Evolutionary conservation across 2,329 filamentous ascomycete genomes (phyloP), one percentile per base, ranked within the genome.

Genomic region (Tricladium varicosporioides): DNA sequence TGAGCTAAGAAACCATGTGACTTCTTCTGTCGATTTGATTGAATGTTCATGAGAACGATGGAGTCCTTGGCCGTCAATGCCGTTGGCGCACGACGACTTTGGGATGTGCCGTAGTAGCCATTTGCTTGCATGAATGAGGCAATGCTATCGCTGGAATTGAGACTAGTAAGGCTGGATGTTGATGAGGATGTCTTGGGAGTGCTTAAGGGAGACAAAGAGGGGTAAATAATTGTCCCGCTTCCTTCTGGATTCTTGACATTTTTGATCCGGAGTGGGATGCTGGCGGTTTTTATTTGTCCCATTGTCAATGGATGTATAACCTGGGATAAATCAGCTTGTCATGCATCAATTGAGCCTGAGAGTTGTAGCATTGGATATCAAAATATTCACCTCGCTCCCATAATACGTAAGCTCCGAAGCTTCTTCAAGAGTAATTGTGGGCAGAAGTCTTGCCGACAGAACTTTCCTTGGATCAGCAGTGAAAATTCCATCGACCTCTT

Each of bases 401-500:
- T 81, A 81, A 63, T 80, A 81, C 18, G 85, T 87, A 72, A 88
- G 72, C 65, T 88, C 85, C 13, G 83, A 83, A 1, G 85, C 85
- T 69, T 88, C 85, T 44, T 81, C 79, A 1, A 85, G 83, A 2
- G 83, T 85, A 58, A 88, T 84, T 5, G 80, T 77, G 22, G 80
- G 70, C 5, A 88, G 74, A 8, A 88, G 74, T 27, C 78, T 76
- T 5, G 85, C 85, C 0, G 84, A 87, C 2, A 84, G 83, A 36
- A 88, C 84, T 70, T 86, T 87, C 62, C 84, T 78, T 10, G 85
- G 85, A 66, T 88, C 86, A 5, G 86, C 86, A 1, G 86, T 89
- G 70, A 89, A 89, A 66, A 88, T 88, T 47, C 86, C 86, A 65
- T 89, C 85, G 14, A 89, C 86, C 69, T 89, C 86, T 72, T 89